Base-by-base conservation (phyloP, 2,329 filamentous ascomycete species). In the Phialophora chinensis region DNA sequence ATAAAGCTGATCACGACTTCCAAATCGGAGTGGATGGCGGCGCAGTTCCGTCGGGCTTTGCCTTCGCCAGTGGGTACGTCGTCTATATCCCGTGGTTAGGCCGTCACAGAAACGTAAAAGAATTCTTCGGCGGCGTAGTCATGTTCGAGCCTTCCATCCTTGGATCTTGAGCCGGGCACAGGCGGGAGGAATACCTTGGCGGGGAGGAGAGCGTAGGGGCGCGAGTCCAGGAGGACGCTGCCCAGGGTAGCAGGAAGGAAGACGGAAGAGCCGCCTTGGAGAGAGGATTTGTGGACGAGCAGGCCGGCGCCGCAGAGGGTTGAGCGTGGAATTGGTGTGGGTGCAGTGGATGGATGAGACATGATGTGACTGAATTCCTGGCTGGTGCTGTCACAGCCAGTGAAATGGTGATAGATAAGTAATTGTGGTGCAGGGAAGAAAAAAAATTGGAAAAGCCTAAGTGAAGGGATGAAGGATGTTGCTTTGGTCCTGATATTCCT, bases 161-260 rank as follows among this genome's bases (percentile, higher is more conserved):
- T 11, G 8, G 31, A 33, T 11, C 11, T 10, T 33, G 31, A 54
- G 10, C 25, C 5, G 11, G 52, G 17, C 17, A 25, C 23, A 14
- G 52, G 52, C 14, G 52, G 52, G n/a, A 54, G 52, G 52, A 54
- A 54, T 25, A 27, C 10, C 23, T 54, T 25, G 1, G 52, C 52
- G 14, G 52, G 23, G 12, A 31, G 20, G 23, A 54, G 52, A 12
- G 23, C 52, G 52, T 27, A 54, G 5, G 52, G 52, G 10, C 25
- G 23, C 17, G 17, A 14, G 27, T 54, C 52, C 17, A 54, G 17
- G 12, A 54, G 17, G 25, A 54, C 25, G n/a, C 52, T 23, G 25
- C 52, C 52, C 14, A 54, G 20, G 23, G 52, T 29, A 3, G 14
- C 14, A 23, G 52, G 27, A 6, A 23, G 10, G 14, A 25, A 14